Conservation (phyloP, 192 early-diverging fungal genomes). For the Backusella luteola region DNA sequence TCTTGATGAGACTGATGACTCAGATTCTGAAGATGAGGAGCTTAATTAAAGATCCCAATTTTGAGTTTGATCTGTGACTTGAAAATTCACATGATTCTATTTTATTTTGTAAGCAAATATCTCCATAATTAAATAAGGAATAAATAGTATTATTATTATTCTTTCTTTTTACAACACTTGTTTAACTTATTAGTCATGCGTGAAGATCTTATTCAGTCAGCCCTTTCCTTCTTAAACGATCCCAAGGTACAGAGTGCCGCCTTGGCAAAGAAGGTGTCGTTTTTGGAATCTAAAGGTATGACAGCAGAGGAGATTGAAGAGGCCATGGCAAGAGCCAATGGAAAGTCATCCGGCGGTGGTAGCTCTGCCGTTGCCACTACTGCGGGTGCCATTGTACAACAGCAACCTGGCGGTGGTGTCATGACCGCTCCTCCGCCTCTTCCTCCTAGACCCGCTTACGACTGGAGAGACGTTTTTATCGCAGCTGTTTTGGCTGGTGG, state of each 20-base stretch:
- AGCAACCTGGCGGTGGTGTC: constrained; percentile 28
- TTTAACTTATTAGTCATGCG: constrained; percentile 46
- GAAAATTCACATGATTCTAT: background rate
- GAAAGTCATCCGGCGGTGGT: constrained; percentile 26
- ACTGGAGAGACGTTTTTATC: constrained; percentile 95
- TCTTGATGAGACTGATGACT: no score
- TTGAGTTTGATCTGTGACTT: background rate
- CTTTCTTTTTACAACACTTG: background rate
- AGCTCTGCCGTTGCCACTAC: constrained; percentile 8
- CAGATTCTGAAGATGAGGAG: no score
- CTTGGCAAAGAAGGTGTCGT: constrained; percentile 90
- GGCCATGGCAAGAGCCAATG: constrained; percentile 70
- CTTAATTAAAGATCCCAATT: background rate
- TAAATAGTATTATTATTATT: background rate
- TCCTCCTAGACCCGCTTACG: constrained; percentile 60
- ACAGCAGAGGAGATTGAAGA: constrained; percentile 89
- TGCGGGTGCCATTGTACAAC: constrained; percentile 11
- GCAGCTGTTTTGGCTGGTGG: constrained; percentile 84
- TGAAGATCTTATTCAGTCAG: constrained; percentile 75
- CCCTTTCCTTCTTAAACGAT: constrained; percentile 91
- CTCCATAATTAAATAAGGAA: constrained; percentile 1
- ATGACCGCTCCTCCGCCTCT: constrained; percentile 46
- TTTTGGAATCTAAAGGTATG: constrained; percentile 95
- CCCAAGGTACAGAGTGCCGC: constrained; percentile 88
- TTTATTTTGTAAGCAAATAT: constrained; percentile 1